phyloP scores from a whole-genome alignment of 768 basidiomycete species.

The Ramaria rubella region DNA sequence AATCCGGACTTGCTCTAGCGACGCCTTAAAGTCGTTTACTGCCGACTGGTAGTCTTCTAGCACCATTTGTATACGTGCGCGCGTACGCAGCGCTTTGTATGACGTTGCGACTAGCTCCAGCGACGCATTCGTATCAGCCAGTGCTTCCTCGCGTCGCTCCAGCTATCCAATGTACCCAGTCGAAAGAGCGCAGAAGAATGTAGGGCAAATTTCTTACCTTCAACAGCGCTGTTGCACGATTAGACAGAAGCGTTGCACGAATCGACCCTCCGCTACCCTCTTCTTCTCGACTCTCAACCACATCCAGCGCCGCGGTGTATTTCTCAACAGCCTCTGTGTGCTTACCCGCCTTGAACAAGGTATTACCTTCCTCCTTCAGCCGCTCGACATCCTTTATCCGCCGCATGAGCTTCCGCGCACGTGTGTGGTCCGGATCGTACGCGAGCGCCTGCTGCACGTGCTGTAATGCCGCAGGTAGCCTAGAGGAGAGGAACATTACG shows the following conservation, averaged over 20 bases:
- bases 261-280: conserved; percentile 79
- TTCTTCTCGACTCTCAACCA: conserved; percentile 60
- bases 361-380: conserved; percentile 81
- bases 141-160: conserved; percentile 57
- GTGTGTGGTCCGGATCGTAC: conserved; percentile 69
- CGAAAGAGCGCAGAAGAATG: conserved; percentile 8
- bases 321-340: conserved; percentile 57
- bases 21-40: conserved; percentile 71
- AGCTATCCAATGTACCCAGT: conserved; percentile 36
- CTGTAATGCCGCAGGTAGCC: conserved; percentile 62
- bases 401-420: conserved; percentile 63
- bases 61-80: conserved; percentile 71
- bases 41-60: conserved; percentile 68
- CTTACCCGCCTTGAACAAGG: conserved; percentile 57
- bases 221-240: conserved; percentile 74
- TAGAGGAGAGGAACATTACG: conserved; percentile 67
- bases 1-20: conserved; percentile 62
- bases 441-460: conserved; percentile 68
- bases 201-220: conserved; percentile 64
- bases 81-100: conserved; percentile 83
- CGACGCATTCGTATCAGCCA: conserved; percentile 64
- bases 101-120: conserved; percentile 55
- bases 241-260: conserved; percentile 72
- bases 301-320: conserved; percentile 69
- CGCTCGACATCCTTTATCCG: conserved; percentile 78